Evolutionary conservation across 768 basidiomycete genomes (phyloP).

Genomic region (Tulasnella sp.): DNA sequence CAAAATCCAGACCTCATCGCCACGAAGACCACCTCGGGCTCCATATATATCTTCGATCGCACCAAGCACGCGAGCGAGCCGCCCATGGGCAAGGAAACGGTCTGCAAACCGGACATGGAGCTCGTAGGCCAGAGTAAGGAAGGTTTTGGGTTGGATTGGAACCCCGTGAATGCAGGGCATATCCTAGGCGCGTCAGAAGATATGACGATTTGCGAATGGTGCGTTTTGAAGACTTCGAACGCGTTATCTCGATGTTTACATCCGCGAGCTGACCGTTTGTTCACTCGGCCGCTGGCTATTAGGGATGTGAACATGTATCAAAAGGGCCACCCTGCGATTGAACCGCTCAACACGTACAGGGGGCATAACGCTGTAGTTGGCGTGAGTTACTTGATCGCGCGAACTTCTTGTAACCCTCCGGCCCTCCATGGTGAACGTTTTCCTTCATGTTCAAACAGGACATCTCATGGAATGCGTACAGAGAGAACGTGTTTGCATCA

Average conservation of each 20-base stretch:
- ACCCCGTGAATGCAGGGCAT: constrained; percentile 67
- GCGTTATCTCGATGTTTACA: neutral
- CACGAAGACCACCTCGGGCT: constrained; percentile 83
- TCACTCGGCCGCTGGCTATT: constrained; percentile 5
- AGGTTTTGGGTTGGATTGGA: constrained; percentile 97
- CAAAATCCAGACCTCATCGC: constrained; percentile 97
- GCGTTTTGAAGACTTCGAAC: constrained; percentile 21
- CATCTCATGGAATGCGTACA: constrained; percentile 85
- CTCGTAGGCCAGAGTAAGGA: constrained; percentile 85
- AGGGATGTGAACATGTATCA: constrained; percentile 92
- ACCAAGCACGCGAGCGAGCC: constrained; percentile 95
- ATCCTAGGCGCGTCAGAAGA: constrained; percentile 90
- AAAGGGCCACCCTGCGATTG: constrained; percentile 64
- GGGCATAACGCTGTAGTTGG: constrained; percentile 90
- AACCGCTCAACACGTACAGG: constrained; percentile 71
- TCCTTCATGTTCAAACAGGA: no score
- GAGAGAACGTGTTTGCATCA: constrained; percentile 81
- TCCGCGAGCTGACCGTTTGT: constrained; percentile 10
- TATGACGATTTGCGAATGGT: constrained; percentile 93
- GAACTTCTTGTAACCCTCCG: no score
- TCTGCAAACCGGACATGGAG: constrained; percentile 82
- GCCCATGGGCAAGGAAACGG: constrained; percentile 50
- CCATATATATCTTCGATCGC: constrained; percentile 90
- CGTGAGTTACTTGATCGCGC: constrained; percentile 36
- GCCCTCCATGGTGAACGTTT: no score